Evolutionary conservation across 495 filamentous ascomycete genomes (phyloP).

Genomic region (Articulospora tetracladia): DNA sequence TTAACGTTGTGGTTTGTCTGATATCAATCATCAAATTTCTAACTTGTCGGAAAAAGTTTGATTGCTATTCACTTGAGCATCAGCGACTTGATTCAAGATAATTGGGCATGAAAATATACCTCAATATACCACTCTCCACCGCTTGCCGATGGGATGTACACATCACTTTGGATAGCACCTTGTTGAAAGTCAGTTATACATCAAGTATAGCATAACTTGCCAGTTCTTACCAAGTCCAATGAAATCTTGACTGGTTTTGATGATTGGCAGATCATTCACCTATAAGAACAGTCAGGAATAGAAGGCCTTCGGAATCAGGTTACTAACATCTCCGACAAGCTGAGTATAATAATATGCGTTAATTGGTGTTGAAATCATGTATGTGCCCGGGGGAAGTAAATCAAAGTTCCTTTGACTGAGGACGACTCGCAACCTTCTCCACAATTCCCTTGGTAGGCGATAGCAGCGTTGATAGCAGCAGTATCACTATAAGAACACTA

Average conservation of each 20-base stretch:
- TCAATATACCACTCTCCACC: conserved; percentile 10
- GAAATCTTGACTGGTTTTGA: neutral
- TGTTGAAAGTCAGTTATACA: neutral
- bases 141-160: conserved; percentile 1
- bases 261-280: conserved; percentile 25
- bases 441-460: conserved; percentile 70
- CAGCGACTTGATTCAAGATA: conserved; percentile 10
- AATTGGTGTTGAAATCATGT: conserved; percentile 60
- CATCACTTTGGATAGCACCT: conserved; percentile 13
- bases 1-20: conserved; percentile 17
- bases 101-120: neutral
- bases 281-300: conserved; percentile 7
- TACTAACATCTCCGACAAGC: conserved; percentile 62
- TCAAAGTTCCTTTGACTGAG: conserved; percentile 67
- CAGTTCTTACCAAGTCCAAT: conserved; percentile 6
- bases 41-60: conserved; percentile 34
- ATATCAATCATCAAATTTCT: conserved; percentile 37
- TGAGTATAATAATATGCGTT: conserved; percentile 78
- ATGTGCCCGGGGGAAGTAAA: conserved; percentile 80
- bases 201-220: neutral
- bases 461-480: conserved; percentile 75
- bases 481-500: neutral
- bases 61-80: neutral
- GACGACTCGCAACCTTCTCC: conserved; percentile 70
- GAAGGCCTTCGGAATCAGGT: neutral